These are phyloP conservation scores for Fusarium foetens DNA, from an alignment of 2,329 filamentous ascomycete genomes.

Conservation along the genomic window DNA sequence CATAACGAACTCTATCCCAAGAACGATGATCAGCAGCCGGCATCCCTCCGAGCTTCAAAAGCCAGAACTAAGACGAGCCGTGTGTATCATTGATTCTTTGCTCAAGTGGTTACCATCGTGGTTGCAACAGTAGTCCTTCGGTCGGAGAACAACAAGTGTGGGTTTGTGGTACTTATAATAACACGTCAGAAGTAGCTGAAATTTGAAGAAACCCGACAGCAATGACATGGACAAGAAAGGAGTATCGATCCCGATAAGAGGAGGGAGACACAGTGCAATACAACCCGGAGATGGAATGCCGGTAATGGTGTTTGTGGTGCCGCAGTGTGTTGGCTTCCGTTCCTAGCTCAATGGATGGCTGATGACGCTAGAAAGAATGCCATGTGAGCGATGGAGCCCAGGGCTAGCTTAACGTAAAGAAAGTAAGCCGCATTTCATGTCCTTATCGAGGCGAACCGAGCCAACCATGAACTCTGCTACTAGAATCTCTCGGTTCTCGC, in stretches of 20 bases:
- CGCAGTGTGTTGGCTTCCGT: conserved; percentile 23
- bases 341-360: conserved; percentile 18
- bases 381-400: conserved; percentile 30
- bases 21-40: conserved; percentile 11
- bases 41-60: conserved; percentile 3
- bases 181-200: background rate
- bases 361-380: conserved; percentile 34
- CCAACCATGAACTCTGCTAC: conserved; percentile 6
- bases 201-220: background rate
- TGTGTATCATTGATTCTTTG: background rate
- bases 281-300: conserved; percentile 28
- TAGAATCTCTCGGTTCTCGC: background rate
- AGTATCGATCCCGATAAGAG: background rate
- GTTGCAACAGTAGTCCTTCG: background rate
- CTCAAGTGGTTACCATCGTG: conserved; percentile 3
- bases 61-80: background rate
- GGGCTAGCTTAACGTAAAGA: background rate
- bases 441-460: conserved; percentile 24
- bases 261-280: background rate
- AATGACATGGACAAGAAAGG: background rate
- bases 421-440: conserved; percentile 25
- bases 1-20: conserved; percentile 34
- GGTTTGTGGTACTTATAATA: background rate
- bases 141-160: background rate
- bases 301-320: conserved; percentile 14